Conservation (phyloP, 306 rosid species). For the Sindora glabra region DNA sequence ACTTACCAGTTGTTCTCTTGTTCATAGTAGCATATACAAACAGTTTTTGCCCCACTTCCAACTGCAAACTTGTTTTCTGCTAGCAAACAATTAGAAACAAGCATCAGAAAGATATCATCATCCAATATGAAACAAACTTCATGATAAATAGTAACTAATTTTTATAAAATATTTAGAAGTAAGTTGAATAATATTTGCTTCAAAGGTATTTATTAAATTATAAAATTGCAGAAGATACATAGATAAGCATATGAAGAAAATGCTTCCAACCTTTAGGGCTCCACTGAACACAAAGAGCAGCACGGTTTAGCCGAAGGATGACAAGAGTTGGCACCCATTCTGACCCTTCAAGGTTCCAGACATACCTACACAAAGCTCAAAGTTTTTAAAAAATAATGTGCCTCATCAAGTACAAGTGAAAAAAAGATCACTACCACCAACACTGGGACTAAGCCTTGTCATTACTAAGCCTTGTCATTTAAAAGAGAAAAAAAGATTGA, state of each 20-base stretch:
- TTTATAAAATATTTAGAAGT: too few species aligned
- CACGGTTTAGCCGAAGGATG: slow-evolving; percentile 87
- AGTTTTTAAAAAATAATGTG: background rate
- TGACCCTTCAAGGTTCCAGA: slow-evolving; percentile 90
- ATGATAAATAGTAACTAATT: background rate
- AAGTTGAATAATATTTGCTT: too few species aligned
- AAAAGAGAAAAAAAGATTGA: too few species aligned
- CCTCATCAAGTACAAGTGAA: background rate
- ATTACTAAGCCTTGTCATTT: too few species aligned
- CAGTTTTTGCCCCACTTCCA: slow-evolving; percentile 96
- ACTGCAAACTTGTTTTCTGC: slow-evolving; percentile 95
- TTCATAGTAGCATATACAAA: slow-evolving; percentile 94
- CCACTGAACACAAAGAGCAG: slow-evolving; percentile 97
- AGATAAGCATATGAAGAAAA: background rate
- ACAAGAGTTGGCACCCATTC: slow-evolving; percentile 97
- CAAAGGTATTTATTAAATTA: too few species aligned
- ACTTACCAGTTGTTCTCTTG: slow-evolving; percentile 90
- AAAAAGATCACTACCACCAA: background rate
- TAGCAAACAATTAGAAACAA: slow-evolving; percentile 17
- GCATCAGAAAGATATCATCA: slow-evolving; percentile 9
- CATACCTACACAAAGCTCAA: slow-evolving; percentile 48
- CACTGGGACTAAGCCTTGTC: background rate
- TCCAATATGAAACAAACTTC: background rate
- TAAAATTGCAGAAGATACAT: background rate
- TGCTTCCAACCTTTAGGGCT: slow-evolving; percentile 79